Evolutionary conservation across 176 grass and related monocot genomes (phyloP).

Genomic region (Metroxylon sagu): DNA sequence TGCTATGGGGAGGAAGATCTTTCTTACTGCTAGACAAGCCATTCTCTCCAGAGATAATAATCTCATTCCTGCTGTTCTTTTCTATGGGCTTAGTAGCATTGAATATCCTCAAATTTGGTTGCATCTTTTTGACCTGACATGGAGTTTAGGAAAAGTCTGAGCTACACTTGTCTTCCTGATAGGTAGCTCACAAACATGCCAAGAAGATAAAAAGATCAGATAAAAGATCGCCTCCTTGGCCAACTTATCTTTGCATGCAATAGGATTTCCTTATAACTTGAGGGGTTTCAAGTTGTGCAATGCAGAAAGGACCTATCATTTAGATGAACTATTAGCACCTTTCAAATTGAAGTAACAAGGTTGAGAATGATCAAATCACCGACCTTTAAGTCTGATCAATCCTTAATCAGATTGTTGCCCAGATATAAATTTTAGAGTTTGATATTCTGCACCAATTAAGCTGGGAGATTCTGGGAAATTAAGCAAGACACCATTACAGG

Average conservation of each 20-base stretch:
- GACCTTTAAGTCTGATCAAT: slow-evolving; percentile 69
- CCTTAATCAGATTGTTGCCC: slow-evolving; percentile 79
- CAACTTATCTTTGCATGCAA: slow-evolving; percentile 56
- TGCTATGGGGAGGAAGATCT: not conserved
- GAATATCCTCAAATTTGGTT: slow-evolving; percentile 65
- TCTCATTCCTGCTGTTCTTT: slow-evolving; percentile 26
- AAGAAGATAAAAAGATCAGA: not conserved
- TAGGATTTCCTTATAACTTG: slow-evolving; percentile 86
- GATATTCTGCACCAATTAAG: slow-evolving; percentile 53
- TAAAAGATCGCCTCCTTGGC: slow-evolving; percentile 45
- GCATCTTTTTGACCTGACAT: slow-evolving; percentile 56
- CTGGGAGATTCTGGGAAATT: slow-evolving; percentile 53
- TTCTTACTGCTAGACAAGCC: slow-evolving; percentile 17
- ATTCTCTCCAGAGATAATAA: slow-evolving; percentile 25
- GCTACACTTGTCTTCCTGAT: not conserved
- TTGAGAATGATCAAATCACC: not conserved
- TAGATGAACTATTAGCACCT: slow-evolving; percentile 18
- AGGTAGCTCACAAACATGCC: not conserved
- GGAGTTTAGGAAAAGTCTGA: slow-evolving; percentile 2
- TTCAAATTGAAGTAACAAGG: slow-evolving; percentile 14
- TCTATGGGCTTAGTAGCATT: slow-evolving; percentile 79
- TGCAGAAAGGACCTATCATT: slow-evolving; percentile 56
- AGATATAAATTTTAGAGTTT: slow-evolving; percentile 78
- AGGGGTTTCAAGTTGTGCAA: slow-evolving; percentile 77
- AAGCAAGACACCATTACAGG: too few species aligned